Percentiles rank a stretch among this genome's conserved stretches.
phyloP scores from a whole-genome alignment of 495 filamentous ascomycete genomes.

The Ramalina intermedia region DNA sequence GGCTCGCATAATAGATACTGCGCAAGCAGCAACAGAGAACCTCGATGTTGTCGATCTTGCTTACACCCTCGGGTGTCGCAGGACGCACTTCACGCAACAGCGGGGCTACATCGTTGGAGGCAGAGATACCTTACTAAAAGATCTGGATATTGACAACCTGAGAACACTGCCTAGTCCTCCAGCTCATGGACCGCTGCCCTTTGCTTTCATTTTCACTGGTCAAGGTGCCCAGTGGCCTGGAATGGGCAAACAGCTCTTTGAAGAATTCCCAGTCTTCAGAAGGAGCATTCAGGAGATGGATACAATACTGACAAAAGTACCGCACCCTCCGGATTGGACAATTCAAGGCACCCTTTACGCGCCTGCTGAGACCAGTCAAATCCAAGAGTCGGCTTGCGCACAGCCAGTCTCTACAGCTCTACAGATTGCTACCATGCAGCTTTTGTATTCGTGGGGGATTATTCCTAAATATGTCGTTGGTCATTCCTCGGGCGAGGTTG shows the following conservation, averaged over 20 bases:
- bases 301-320: conserved; percentile 8
- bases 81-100: too few relatives aligned
- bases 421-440: conserved; percentile 18
- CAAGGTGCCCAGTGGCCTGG: conserved; percentile 31
- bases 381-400: conserved; percentile 4
- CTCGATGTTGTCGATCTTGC: conserved; percentile 6
- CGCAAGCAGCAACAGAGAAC: not conserved
- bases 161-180: not conserved
- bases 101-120: not conserved
- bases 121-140: conserved; percentile 7
- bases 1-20: not conserved
- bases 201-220: conserved; percentile 29
- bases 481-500: conserved; percentile 27
- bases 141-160: not conserved
- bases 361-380: not conserved
- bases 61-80: not conserved
- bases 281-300: not conserved
- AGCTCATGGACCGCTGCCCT: conserved; percentile 6
- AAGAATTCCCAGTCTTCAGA: not conserved
- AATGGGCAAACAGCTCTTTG: conserved; percentile 7
- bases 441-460: conserved; percentile 13
- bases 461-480: conserved; percentile 10
- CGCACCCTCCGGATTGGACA: conserved; percentile 1
- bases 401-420: conserved; percentile 20
- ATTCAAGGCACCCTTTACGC: not conserved